A percentile compares a stretch with the other conserved stretches of the same genome.
Evolutionary conservation across 2,329 filamentous ascomycete genomes (phyloP).

Genomic region (Dendrostoma leiphaemia): DNA sequence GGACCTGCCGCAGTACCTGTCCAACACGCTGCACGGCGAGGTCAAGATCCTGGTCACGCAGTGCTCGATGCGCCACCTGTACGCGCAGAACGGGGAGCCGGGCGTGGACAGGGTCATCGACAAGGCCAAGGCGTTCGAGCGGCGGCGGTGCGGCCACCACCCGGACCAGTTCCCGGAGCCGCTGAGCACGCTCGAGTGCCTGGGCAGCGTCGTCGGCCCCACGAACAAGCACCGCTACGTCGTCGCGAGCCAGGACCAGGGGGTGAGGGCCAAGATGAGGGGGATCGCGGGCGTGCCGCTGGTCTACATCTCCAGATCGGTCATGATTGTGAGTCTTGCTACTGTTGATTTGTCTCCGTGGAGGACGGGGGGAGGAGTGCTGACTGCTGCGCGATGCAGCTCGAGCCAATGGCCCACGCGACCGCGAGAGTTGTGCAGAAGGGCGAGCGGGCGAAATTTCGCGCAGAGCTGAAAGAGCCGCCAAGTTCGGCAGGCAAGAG

Average conservation of each 20-base stretch:
- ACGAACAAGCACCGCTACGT: slow-evolving; percentile 79
- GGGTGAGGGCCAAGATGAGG: slow-evolving; percentile 62
- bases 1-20: slow-evolving; percentile 55
- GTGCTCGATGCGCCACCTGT: slow-evolving; percentile 72
- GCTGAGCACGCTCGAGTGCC: slow-evolving; percentile 66
- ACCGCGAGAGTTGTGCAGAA: slow-evolving; percentile 61
- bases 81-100: slow-evolving; percentile 57
- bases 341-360: slow-evolving; percentile 42
- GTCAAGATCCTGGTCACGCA: slow-evolving; percentile 73
- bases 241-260: slow-evolving; percentile 69
- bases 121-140: slow-evolving; percentile 69
- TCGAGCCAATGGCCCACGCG: slow-evolving; percentile 68
- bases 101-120: slow-evolving; percentile 62
- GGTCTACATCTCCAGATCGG: slow-evolving; percentile 74
- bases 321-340: slow-evolving; percentile 65
- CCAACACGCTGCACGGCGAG: slow-evolving; percentile 59
- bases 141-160: slow-evolving; percentile 76
- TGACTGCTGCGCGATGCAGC: neutral
- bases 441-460: slow-evolving; percentile 74
- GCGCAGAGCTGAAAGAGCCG: slow-evolving; percentile 58
- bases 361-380: slow-evolving; percentile 13
- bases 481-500: slow-evolving; percentile 39
- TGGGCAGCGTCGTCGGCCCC: slow-evolving; percentile 77
- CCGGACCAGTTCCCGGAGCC: slow-evolving; percentile 69
- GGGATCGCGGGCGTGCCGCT: slow-evolving; percentile 70